phyloP scores from a whole-genome alignment of 805 yeast genomes.

The Myxozyma lipomycoides region DNA sequence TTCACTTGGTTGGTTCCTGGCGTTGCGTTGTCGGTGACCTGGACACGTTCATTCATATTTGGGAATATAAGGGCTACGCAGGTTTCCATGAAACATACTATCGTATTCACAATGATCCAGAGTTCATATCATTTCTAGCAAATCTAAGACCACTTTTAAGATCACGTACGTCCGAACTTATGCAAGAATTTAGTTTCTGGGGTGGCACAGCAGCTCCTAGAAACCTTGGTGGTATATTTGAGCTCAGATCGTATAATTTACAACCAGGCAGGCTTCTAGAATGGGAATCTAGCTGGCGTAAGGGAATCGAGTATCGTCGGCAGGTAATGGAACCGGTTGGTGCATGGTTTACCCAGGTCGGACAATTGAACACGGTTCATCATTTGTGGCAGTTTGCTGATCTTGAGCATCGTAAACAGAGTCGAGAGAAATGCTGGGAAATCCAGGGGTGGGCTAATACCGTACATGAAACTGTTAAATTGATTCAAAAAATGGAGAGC shows the following conservation, averaged over 20 bases:
- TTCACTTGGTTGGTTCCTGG: conserved; percentile 44
- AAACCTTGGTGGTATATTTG: conserved; percentile 42
- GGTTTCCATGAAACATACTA: conserved; percentile 42
- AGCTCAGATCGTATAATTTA: conserved; percentile 41
- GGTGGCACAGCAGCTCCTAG: conserved; percentile 46
- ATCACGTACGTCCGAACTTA: conserved; percentile 37
- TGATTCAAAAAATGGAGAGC: conserved; percentile 40
- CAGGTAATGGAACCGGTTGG: conserved; percentile 48
- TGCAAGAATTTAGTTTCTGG: conserved; percentile 46
- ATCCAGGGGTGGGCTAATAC: conserved; percentile 47
- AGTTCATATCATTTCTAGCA: conserved; percentile 34
- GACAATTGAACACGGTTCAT: conserved; percentile 41
- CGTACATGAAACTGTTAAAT: conserved; percentile 42
- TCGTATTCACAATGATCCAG: conserved; percentile 34
- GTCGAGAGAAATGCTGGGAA: conserved; percentile 45
- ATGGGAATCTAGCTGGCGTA: conserved; percentile 44
- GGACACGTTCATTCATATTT: conserved; percentile 39
- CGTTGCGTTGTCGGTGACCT: conserved; percentile 42
- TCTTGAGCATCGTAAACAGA: conserved; percentile 41
- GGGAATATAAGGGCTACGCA: conserved; percentile 44
- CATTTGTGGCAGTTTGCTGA: conserved; percentile 47
- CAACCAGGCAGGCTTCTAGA: conserved; percentile 43
- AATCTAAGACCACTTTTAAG: conserved; percentile 36
- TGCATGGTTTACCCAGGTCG: conserved; percentile 44
- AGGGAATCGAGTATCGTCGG: conserved; percentile 43